These are phyloP conservation scores for Malus fusca DNA, from an alignment of 306 rosid genomes.

Conservation along the genomic window DNA sequence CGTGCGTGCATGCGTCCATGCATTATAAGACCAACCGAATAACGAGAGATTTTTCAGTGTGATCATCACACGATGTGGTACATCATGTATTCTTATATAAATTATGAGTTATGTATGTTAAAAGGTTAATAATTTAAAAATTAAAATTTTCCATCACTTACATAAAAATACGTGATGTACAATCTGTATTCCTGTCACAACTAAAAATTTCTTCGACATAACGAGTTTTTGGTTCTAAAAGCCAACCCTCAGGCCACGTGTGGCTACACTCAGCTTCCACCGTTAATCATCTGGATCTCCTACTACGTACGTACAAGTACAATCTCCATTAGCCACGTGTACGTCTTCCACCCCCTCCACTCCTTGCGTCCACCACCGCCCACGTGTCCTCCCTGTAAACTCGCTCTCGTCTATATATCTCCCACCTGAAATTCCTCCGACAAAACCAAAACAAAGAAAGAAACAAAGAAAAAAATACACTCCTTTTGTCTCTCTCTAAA, in stretches of 20 bases:
- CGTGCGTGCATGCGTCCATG: background rate
- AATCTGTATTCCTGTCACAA: fast-evolving
- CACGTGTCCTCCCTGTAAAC: conserved; percentile 34
- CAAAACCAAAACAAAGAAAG: background rate
- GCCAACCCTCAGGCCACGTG: background rate
- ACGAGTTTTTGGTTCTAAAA: too few relatives aligned
- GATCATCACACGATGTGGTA: fast-evolving
- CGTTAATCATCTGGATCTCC: background rate
- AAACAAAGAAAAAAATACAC: background rate
- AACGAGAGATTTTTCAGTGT: too few relatives aligned
- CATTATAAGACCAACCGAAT: background rate
- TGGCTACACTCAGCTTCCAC: background rate
- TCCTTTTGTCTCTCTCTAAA: background rate
- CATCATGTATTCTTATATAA: fast-evolving
- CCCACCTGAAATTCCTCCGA: background rate
- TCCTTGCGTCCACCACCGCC: conserved; percentile 7
- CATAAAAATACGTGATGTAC: fast-evolving
- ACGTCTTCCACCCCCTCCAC: background rate
- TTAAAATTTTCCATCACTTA: too few relatives aligned
- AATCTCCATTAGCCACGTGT: conserved; percentile 6
- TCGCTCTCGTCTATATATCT: conserved; percentile 19
- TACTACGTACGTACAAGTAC: background rate
- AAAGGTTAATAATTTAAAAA: too few relatives aligned
- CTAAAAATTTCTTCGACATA: background rate
- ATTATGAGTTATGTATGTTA: too few relatives aligned